These are phyloP conservation scores for Coemansia sp. DNA, from an alignment of 192 early-diverging fungal genomes.

Conservation along the genomic window DNA sequence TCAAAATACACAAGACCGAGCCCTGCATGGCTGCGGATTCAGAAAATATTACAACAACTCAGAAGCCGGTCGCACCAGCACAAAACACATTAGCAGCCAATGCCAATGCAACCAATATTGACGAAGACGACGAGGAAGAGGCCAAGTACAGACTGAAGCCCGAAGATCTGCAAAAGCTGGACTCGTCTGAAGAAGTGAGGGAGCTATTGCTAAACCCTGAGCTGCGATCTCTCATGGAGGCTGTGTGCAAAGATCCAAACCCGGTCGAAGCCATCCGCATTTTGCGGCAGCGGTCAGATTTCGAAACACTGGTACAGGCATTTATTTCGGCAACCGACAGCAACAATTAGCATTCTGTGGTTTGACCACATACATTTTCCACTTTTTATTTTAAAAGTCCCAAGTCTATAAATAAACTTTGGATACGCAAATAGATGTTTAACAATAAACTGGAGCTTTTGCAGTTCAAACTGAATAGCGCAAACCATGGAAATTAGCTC, in stretches of 20 bases:
- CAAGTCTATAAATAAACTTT: neutral
- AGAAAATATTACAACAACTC: neutral
- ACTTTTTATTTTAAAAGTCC: neutral
- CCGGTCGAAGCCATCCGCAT: conserved; percentile 37
- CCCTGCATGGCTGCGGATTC: conserved; percentile 16
- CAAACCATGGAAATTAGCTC: too few species aligned
- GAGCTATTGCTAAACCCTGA: conserved; percentile 24
- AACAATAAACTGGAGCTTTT: too few species aligned
- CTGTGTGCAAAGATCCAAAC: conserved; percentile 24
- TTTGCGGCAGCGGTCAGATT: conserved; percentile 39
- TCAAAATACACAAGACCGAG: conserved; percentile 36
- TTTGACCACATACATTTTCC: neutral
- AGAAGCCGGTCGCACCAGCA: neutral
- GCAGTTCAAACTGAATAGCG: too few species aligned
- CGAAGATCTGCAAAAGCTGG: conserved; percentile 28
- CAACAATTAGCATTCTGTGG: neutral
- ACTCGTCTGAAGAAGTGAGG: conserved; percentile 13
- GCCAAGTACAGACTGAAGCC: conserved; percentile 24
- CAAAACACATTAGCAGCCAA: neutral
- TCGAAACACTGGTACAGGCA: conserved; percentile 41
- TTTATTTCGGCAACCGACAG: conserved; percentile 27
- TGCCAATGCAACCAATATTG: neutral
- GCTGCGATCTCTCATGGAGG: conserved; percentile 24
- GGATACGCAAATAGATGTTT: too few species aligned
- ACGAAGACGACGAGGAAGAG: conserved; percentile 30